Evolutionary conservation across 78 protist species (phyloP).

Genomic region (Guillardia theta): DNA sequence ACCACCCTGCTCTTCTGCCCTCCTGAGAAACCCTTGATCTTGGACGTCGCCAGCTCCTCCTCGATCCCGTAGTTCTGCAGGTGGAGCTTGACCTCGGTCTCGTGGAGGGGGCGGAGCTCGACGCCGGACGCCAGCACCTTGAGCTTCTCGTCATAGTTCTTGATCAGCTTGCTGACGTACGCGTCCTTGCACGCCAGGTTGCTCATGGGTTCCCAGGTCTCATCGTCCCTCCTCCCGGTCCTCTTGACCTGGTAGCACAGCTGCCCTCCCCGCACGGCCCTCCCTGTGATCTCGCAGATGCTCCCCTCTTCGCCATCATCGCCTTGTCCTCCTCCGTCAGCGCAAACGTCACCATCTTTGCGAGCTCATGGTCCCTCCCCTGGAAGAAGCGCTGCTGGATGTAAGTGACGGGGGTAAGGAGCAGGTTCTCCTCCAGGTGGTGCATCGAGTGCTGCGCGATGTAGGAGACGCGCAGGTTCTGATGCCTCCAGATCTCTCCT

Average conservation of each 20-base stretch:
- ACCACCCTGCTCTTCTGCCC: constrained; percentile 49
- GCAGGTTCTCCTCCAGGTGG: constrained; percentile 39
- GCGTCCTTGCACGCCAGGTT: neutral
- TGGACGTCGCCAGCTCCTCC: neutral
- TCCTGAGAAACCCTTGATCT: constrained; percentile 21
- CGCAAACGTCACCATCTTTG: neutral
- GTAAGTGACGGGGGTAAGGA: neutral
- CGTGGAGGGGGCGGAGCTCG: constrained; percentile 5
- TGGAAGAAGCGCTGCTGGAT: constrained; percentile 18
- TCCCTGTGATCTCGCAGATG: neutral
- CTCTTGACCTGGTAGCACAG: neutral
- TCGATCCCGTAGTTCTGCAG: neutral
- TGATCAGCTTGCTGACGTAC: neutral
- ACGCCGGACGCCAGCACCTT: neutral
- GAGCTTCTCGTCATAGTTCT: neutral
- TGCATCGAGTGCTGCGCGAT: constrained; percentile 52
- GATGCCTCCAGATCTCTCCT: constrained; percentile 31
- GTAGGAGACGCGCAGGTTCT: constrained; percentile 35
- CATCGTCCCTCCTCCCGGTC: neutral
- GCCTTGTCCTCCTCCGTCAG: constrained; percentile 10
- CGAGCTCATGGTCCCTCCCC: neutral
- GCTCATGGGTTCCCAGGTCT: constrained; percentile 25
- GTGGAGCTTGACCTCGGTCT: neutral
- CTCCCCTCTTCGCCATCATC: neutral
- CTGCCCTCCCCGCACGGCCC: neutral